phyloP scores from a whole-genome alignment of 139 green algal species.

The Chlorella sp. region DNA sequence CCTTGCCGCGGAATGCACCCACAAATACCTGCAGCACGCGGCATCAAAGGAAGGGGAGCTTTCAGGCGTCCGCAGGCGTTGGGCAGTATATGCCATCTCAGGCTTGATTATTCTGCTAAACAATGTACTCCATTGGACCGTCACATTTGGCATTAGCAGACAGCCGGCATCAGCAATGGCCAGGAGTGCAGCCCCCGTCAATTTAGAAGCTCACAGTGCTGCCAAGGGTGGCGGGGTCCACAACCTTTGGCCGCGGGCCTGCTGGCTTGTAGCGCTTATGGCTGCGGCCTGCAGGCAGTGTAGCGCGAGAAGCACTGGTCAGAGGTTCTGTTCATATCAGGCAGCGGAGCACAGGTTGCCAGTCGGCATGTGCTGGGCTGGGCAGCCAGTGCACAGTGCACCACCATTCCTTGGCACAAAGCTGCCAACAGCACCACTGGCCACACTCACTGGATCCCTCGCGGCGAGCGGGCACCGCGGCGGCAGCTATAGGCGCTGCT shows the following conservation, averaged over 20 bases:
- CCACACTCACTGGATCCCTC: too few relatives aligned
- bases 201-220: neutral
- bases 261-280: slow-evolving; percentile 10
- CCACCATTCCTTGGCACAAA: too few relatives aligned
- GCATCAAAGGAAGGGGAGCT: neutral
- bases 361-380: too few relatives aligned
- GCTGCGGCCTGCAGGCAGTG: neutral
- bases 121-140: too few relatives aligned
- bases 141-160: too few relatives aligned
- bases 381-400: too few relatives aligned
- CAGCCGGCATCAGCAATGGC: neutral
- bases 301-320: neutral
- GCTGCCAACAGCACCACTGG: too few relatives aligned
- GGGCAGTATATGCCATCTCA: too few relatives aligned
- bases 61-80: too few relatives aligned
- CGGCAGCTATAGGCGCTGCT: neutral
- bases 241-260: slow-evolving; percentile 51
- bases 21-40: slow-evolving; percentile 52
- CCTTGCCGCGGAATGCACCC: slow-evolving; percentile 57
- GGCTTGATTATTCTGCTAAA: too few relatives aligned
- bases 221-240: slow-evolving; percentile 52
- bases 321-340: too few relatives aligned
- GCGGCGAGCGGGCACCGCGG: neutral
- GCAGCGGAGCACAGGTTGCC: too few relatives aligned
- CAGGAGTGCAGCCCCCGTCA: neutral